phyloP scores from a whole-genome alignment of 805 yeast species.

The Kodamaea neixiangensis region DNA sequence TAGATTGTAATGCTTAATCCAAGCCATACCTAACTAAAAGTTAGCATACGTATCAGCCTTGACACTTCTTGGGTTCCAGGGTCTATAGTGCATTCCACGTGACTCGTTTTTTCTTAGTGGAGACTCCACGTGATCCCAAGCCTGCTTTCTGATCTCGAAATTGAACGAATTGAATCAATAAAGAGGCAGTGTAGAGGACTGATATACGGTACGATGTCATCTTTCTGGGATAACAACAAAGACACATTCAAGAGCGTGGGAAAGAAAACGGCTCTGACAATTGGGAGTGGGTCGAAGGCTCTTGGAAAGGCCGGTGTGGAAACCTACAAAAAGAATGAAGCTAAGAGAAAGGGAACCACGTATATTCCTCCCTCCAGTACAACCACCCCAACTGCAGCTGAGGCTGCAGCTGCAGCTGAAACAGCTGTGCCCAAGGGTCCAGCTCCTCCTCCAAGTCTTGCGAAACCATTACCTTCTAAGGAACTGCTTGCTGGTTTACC shows the following conservation, averaged over 20 bases:
- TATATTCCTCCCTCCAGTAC: slow-evolving; percentile 11
- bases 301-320: slow-evolving; percentile 52
- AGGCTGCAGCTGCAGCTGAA: not conserved
- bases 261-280: slow-evolving; percentile 48
- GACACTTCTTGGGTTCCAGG: no score
- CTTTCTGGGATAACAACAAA: slow-evolving; percentile 55
- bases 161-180: not conserved
- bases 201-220: slow-evolving; percentile 22
- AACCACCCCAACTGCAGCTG: not conserved
- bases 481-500: slow-evolving; percentile 38
- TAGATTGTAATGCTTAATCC: no score
- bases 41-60: no score
- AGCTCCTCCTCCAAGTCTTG: slow-evolving; percentile 14
- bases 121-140: not conserved
- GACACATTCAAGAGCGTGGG: slow-evolving; percentile 53
- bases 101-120: no score
- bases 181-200: not conserved
- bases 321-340: slow-evolving; percentile 48
- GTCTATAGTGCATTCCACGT: no score
- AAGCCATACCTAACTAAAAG: no score
- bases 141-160: not conserved
- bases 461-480: slow-evolving; percentile 17
- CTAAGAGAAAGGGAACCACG: slow-evolving; percentile 23
- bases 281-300: slow-evolving; percentile 52
- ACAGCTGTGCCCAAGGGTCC: slow-evolving; percentile 1